Evolutionary conservation across 192 early-diverging fungal species (phyloP), one percentile per base, ranked within the genome.

Genomic region (Backusella psychrophila): DNA sequence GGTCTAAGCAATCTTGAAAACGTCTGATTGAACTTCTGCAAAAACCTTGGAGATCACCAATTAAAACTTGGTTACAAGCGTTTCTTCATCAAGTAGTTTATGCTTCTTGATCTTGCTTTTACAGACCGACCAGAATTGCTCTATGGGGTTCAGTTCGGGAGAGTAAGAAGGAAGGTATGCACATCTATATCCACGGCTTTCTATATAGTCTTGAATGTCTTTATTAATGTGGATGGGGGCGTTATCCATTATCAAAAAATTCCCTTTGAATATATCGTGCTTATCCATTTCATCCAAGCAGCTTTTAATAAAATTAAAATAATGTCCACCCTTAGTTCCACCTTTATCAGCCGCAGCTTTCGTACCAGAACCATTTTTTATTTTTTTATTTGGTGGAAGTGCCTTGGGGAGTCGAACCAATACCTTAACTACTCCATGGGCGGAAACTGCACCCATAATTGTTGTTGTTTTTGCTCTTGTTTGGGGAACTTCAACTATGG

Each of bases 401-500:
- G 17, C n/a, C 7, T 29, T 34, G 59, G 68, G 75, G 4, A 49
- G 31, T 53, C 69, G 38, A 19, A 71, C 17, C 2, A 4, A 38
- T 8, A 77, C 19, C 8, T 70, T 42, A 1, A 77, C 35, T 9
- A 71, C 52, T 19, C 75, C 68, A 36, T 39, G 14, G 2, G 44
- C 0, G 12, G 35, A 77, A 31, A 77, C 53, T 0, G 34, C 75
- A 14, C 75, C 75, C n/a, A 77, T n/a, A 31, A 77, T 71, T 29
- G 75, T 77, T 7, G 12, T 23, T 11, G 75, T 68, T 39, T 53
- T 71, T n/a, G 33, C 75, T 38, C 56, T 41, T 46, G 69, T 69
- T 53, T 23, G 4, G 23, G 65, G 68, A n/a, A 41, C 29, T 7
- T 19, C 41, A 5, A 56, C 75, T 5, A 49, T 44, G 2, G 77